phyloP scores from a whole-genome alignment of 192 early-diverging fungal genomes.

The Haplosporangium gracile region DNA sequence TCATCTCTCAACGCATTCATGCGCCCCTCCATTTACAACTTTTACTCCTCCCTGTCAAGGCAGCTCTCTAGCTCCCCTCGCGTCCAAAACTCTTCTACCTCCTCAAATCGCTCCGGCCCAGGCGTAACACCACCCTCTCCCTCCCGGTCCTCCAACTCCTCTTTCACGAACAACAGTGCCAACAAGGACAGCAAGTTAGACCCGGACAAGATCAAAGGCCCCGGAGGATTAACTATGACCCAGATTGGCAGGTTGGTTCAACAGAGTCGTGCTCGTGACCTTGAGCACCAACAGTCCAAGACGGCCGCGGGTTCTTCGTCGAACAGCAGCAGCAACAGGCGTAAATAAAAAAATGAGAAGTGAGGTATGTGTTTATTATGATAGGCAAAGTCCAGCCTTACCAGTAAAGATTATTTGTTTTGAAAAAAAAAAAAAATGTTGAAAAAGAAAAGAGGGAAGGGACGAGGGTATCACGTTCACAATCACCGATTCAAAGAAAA shows the following conservation, averaged over 20 bases:
- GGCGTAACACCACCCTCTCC: not conserved
- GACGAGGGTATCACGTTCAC: not conserved
- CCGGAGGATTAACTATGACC: conserved; percentile 60
- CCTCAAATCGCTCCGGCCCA: not conserved
- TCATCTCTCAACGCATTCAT: not conserved
- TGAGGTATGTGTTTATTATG: not conserved
- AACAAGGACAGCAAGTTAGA: conserved; percentile 17
- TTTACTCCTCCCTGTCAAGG: not conserved
- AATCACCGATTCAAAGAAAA: not conserved
- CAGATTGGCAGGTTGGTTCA: conserved; percentile 52
- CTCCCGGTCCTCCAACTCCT: not conserved
- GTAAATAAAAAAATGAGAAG: not conserved
- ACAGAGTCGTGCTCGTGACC: conserved; percentile 38
- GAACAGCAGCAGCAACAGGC: not conserved
- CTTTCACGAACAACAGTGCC: not conserved
- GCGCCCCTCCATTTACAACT: not conserved
- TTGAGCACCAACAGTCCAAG: conserved; percentile 24
- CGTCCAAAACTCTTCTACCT: not conserved
- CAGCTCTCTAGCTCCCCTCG: not conserved
- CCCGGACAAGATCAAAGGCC: conserved; percentile 62
- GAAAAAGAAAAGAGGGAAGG: not conserved
- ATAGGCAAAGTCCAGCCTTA: not conserved
- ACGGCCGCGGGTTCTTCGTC: not conserved
- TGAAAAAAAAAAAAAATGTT: too few species aligned
- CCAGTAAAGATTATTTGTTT: not conserved